Evolutionary conservation across 176 grass and related monocot genomes (phyloP).

Genomic region (Pontederia paniculata): DNA sequence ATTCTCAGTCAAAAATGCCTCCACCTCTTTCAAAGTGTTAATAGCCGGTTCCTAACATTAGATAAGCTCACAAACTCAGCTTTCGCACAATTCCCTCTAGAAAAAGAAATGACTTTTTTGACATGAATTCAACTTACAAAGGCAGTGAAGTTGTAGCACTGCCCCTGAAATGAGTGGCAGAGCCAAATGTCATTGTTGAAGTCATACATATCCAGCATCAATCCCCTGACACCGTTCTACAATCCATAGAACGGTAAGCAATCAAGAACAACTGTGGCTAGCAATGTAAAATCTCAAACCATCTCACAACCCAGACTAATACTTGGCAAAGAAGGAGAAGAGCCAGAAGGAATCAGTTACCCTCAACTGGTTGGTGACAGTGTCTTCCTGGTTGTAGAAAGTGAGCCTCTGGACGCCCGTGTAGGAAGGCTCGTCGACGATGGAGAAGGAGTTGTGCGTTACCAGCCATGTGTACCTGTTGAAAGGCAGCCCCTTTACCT

Average conservation of each 20-base stretch:
- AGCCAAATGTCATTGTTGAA: slow-evolving; percentile 82
- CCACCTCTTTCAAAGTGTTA: slow-evolving; percentile 84
- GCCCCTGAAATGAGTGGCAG: slow-evolving; percentile 84
- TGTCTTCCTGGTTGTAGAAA: slow-evolving; percentile 98
- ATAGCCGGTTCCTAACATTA: slow-evolving; percentile 72
- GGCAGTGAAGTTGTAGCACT: slow-evolving; percentile 96
- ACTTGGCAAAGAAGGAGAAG: background rate
- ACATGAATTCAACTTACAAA: slow-evolving; percentile 46
- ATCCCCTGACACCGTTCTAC: slow-evolving; percentile 78
- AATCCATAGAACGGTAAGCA: background rate
- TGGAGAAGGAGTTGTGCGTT: slow-evolving; percentile 97
- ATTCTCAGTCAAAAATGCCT: slow-evolving; percentile 73
- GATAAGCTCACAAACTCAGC: background rate
- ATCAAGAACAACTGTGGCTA: background rate
- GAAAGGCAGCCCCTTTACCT: slow-evolving; percentile 75
- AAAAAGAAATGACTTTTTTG: no score
- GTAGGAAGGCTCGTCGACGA: slow-evolving; percentile 58
- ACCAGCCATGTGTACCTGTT: slow-evolving; percentile 90
- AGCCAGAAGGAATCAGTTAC: slow-evolving; percentile 11
- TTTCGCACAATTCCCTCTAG: no score
- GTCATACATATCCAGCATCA: slow-evolving; percentile 99
- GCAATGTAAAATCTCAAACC: background rate
- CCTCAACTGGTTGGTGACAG: slow-evolving; percentile 78
- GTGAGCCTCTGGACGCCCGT: slow-evolving; percentile 77
- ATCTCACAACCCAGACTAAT: slow-evolving; percentile 10